Evolutionary conservation across 495 filamentous ascomycete species (phyloP), one percentile per base, ranked within the genome.

Genomic region (Talaromyces proteolyticus): DNA sequence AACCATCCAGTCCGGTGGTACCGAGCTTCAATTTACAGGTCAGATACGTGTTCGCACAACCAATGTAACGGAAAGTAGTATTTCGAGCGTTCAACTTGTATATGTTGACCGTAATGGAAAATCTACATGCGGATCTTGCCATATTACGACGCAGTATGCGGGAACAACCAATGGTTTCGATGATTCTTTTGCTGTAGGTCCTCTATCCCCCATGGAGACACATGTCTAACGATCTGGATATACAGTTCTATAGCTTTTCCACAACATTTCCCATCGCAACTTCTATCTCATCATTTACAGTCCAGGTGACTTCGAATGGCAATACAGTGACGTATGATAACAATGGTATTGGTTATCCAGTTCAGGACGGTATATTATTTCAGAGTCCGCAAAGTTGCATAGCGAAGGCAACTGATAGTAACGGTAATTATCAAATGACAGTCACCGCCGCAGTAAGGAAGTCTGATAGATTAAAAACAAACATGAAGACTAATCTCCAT

Each of bases 121-220:
- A 66, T 22, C 67, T 63, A 7, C 52, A 42, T 6, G 56, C 18
- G 61, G 56, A 40, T 59, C 56, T 14, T 75, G 75, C 47, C 64
- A 67, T n/a, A 71, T 75, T 25, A 66, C 61, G 4, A 65, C 72
- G 4, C 67, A 60, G 16, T 48, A 70, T 24, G 62, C 68, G 22
- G 80, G 80, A 12, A 70, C 69, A 10, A 66, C 69, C 10, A 62
- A 60, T 29, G 80, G 80, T 6, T 81, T 82, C 44, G 80, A 84
- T 54, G 79, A 82, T 44, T 77, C 64, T 34, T 84, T 82, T 58
- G 60, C 66, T 37, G 75, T 78, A 66, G 53, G 74, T 36, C 14
- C 25, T 5, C 21, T 3, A 34, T 24, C 44, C n/a, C 3, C 23
- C 2, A 21, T 5, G 11, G 0, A 29, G 26, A 14, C 14, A 6